Evolutionary conservation across 2,329 filamentous ascomycete genomes (phyloP), one percentile per base, ranked within the genome.

Genomic region (Talaromyces sp.): DNA sequence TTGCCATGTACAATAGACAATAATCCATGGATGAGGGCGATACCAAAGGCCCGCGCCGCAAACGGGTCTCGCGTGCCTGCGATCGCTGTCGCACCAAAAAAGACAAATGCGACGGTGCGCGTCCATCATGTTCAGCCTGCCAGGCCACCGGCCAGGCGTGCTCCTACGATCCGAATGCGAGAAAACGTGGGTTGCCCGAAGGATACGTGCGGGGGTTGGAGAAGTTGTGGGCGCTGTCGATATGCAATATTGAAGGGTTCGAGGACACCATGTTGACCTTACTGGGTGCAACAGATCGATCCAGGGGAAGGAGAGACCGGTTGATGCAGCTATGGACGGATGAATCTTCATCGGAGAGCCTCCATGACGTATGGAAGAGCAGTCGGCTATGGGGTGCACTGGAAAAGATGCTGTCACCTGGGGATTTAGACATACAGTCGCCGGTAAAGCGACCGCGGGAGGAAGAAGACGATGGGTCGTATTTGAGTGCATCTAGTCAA

Each of bases 131-230:
- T 65, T 77, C 77, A 35, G 77, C 77, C 65, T 82, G 79, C 66
- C 72, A 73, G 63, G 74, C 72, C 24, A 76, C 77, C 9, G 75
- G 74, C 65, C 76, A 78, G 60, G 70, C 74, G 37, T 82, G 79
- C 64, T 76, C 75, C 33, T 82, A 82, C 69, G 77, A 81, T 61
- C 77, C 79, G 13, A 74, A 75, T 63, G 77, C 75, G 57, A 81
- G 81, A 69, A 81, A 81, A 68, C 75, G 79, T 61, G 79, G 79
- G 19, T 69, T 81, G 16, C 79, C 79, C 1, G 79, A 81, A 67
- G 79, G 79, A 43, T 82, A 82, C 70, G 79, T 82, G 37, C 78
- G 79, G 22, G 78, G 78, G 3, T 63, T 82, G 62, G 79, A 82
- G 68, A 81, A 81, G 68, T 72, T 82, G 37, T 81, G 78, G 77